Percentiles rank a stretch among this genome's conserved stretches.
Evolutionary conservation across 1,139 yeast genomes (phyloP).

Genomic region (Candida gigantensis): DNA sequence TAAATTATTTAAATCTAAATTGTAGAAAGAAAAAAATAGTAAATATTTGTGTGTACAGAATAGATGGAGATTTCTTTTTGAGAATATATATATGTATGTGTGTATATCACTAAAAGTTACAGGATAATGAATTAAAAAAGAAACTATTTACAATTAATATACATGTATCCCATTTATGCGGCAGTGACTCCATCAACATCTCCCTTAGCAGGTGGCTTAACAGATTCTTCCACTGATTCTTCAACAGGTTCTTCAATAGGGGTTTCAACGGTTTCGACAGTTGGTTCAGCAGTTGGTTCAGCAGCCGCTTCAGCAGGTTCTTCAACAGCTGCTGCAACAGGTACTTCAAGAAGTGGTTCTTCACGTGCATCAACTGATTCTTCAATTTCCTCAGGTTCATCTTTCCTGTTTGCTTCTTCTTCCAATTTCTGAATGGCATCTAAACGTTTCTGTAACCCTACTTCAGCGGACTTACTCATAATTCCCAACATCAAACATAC

Average conservation of each 20-base stretch:
- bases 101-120: too few species aligned
- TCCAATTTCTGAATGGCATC: slow-evolving; percentile 26
- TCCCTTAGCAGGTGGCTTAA: too few species aligned
- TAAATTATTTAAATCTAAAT: slow-evolving; percentile 58
- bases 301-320: too few species aligned
- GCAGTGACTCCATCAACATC: not conserved
- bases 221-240: too few species aligned
- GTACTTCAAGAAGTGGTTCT: too few species aligned
- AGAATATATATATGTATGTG: too few species aligned
- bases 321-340: too few species aligned
- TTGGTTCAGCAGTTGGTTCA: too few species aligned
- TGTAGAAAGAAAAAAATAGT: slow-evolving; percentile 24
- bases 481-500: slow-evolving; percentile 80
- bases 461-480: slow-evolving; percentile 80
- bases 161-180: not conserved
- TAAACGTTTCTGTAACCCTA: slow-evolving; percentile 65
- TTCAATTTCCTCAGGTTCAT: slow-evolving; percentile 3
- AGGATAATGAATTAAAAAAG: not conserved
- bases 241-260: too few species aligned
- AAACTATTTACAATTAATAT: slow-evolving; percentile 6
- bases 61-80: not conserved
- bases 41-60: slow-evolving; percentile 3
- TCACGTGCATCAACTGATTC: slow-evolving; percentile 1
- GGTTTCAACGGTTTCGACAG: too few species aligned
- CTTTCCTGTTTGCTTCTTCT: not conserved